Evolutionary conservation across 176 grass and related monocot genomes (phyloP), one percentile per base, ranked within the genome.

Genomic region (Guadua angustifolia): DNA sequence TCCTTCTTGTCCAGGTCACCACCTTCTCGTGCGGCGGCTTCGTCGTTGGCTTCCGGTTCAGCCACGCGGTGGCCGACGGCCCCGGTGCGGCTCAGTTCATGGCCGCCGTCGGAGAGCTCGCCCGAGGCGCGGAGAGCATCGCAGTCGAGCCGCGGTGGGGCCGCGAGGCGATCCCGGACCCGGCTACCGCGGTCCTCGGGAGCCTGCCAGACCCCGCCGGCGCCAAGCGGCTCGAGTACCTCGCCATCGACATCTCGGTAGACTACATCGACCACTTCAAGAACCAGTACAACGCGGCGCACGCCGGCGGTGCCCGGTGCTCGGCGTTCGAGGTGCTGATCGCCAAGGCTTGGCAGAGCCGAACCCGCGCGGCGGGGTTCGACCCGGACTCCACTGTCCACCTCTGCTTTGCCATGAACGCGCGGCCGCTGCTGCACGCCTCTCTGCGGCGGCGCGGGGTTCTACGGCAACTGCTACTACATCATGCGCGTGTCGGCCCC

Each of bases 1-100:
- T 95, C 1, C 80, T 95, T 36, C 88, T 99, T 24, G 93, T 98
- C 40, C 96, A 98, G 96, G 93, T 97, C n/a, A 97, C 94, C 52
- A 18, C 86, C 5, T 97, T 97, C 82, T 82, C 76, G 0, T 97
- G 92, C 63, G 90, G 88, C 3, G 92, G 92, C 8, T 97, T 97
- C 84, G 94, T 97, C 44, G 86, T 97, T 0, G 92, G 94, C 5
- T 97, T 93, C 84, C 81, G 91, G n/a, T 97, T 97, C 81, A 93
- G 89, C 81, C 94, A 97, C 85, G 94, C 89, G 1, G 85, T 97
- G 6, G 84, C 91, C 4, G 91, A 97, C 55, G 91, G 94, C 5
- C 91, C 94, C 0, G 94, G 91, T 1, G 94, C 94, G 0, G 94
- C 94, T 14, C 86, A 89, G 69, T 93, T 97, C 84, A 97, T 97